A percentile compares a stretch with the other conserved stretches of the same genome.
Conservation (phyloP, 2,329 filamentous ascomycete species). For the Scortechinia acanthostroma region DNA sequence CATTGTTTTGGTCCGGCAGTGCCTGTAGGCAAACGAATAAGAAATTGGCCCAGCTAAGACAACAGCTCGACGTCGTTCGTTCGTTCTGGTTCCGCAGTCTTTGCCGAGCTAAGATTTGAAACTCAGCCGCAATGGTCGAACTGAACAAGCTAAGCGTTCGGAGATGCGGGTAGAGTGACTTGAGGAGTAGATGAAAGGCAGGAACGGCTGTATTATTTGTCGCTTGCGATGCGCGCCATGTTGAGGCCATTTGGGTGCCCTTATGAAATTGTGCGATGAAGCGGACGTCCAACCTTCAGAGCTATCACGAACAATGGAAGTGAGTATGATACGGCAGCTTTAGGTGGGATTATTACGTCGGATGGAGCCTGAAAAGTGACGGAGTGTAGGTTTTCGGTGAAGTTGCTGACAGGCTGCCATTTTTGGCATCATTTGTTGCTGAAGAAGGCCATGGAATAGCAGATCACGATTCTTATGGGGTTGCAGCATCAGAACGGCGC, state of each 20-base stretch:
- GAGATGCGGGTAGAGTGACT: no score
- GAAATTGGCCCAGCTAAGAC: constrained; percentile 2
- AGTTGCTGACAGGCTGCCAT: background rate
- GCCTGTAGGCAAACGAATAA: constrained; percentile 7
- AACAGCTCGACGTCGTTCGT: constrained; percentile 6
- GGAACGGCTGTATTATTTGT: no score
- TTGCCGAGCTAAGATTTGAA: background rate
- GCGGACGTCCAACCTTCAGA: background rate
- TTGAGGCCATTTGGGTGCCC: background rate
- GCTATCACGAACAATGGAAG: background rate
- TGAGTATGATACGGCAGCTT: background rate
- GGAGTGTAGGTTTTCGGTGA: background rate
- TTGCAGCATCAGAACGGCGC: no score
- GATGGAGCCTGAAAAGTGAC: background rate
- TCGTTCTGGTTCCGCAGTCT: background rate
- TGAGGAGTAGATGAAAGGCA: no score
- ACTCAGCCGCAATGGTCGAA: background rate
- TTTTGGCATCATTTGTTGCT: background rate
- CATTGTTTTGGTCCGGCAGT: constrained; percentile 9
- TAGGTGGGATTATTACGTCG: background rate
- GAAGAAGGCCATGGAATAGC: background rate
- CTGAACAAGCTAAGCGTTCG: no score
- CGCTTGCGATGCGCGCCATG: no score
- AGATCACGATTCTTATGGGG: constrained; percentile 1
- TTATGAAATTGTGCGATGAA: background rate